Percentiles rank a stretch among this genome's conserved stretches.
Evolutionary conservation across 345 rosid species (phyloP).

Genomic region (Eucalyptus rudis): DNA sequence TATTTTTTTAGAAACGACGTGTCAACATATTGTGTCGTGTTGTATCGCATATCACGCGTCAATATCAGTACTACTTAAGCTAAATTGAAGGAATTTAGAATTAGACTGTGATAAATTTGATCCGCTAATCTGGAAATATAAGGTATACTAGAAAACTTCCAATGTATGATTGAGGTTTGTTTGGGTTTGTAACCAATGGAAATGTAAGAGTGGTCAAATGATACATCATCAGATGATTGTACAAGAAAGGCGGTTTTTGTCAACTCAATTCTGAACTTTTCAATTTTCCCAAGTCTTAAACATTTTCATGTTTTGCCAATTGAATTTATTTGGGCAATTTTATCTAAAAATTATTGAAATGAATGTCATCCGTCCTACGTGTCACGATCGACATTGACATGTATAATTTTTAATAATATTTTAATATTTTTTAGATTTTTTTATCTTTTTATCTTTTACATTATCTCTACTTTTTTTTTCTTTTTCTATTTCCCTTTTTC

Average conservation of each 20-base stretch:
- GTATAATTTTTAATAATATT: no score
- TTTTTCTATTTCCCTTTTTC: no score
- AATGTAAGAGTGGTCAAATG: no score
- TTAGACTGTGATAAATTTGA: not conserved
- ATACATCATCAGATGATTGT: no score
- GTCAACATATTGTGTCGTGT: no score
- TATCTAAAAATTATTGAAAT: fast-evolving
- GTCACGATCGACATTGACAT: fast-evolving
- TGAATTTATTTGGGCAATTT: no score
- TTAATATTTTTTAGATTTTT: no score
- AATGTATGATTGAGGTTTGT: not conserved
- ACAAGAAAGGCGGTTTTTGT: no score
- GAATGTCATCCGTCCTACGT: fast-evolving
- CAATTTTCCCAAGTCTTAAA: no score
- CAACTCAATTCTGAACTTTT: fast-evolving
- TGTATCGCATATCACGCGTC: fast-evolving
- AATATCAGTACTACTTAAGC: fast-evolving
- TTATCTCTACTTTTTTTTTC: no score
- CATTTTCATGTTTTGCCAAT: fast-evolving
- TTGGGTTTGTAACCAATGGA: no score
- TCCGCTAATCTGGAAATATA: not conserved
- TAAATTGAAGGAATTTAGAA: not conserved
- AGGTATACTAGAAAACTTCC: not conserved
- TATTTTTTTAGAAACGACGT: fast-evolving
- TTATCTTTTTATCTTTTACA: no score